Percentiles rank a stretch among this genome's conserved stretches.
Evolutionary conservation across 768 basidiomycete species (phyloP).

Genomic region (Serendipita sp.): DNA sequence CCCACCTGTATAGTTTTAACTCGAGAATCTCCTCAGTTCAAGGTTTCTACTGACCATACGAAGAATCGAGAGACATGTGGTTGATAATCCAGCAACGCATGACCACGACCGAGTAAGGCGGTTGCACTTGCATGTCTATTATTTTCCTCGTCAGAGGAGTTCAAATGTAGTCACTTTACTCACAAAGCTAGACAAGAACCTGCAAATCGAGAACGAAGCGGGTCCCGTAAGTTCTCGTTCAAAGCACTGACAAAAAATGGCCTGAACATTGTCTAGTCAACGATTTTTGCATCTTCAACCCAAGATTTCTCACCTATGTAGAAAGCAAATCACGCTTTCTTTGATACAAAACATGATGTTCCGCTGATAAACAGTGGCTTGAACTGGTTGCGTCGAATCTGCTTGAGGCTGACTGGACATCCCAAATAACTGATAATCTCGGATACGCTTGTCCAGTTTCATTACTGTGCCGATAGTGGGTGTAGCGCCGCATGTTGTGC

Average conservation of each 20-base stretch:
- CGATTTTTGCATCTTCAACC: background rate
- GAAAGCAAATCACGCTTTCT: background rate
- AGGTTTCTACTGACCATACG: background rate
- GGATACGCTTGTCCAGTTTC: background rate
- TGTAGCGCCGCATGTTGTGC: background rate
- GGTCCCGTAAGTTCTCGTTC: background rate
- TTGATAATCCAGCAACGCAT: background rate
- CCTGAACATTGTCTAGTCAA: background rate
- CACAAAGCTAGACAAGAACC: background rate
- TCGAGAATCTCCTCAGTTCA: background rate
- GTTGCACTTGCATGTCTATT: background rate
- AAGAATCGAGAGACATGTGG: background rate
- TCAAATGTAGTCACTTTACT: background rate
- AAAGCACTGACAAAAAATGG: background rate
- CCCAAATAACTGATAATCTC: background rate
- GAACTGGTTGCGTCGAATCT: background rate
- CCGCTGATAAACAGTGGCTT: background rate
- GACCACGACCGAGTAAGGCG: background rate
- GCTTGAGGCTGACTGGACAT: background rate
- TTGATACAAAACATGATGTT: conserved; percentile 5
- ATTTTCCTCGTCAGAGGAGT: background rate
- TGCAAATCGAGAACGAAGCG: background rate
- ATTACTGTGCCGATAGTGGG: background rate
- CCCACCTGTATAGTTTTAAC: background rate
- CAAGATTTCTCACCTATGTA: background rate